Base-by-base conservation (phyloP, 1,284 basidiomycete genomes). In the Sporisorium exsertum region DNA sequence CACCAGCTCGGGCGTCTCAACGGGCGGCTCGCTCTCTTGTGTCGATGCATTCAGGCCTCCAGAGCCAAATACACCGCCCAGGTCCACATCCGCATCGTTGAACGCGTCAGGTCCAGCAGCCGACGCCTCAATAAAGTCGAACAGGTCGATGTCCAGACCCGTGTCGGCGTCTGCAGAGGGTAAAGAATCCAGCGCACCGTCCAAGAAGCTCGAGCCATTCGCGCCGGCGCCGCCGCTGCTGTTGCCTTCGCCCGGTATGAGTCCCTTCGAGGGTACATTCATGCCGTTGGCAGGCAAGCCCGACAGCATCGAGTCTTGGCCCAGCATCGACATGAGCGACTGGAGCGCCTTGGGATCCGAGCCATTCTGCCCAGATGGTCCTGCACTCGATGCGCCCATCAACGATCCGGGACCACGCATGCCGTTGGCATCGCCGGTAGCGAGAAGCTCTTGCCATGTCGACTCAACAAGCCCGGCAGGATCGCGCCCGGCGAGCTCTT, bases 91-190 rank as follows among this genome's bases (percentile, higher is more conserved):
- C 32, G 77, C 42, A 20, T 79, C 77, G 64, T 67, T 71, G 57
- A 68, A 72, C 2, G 77, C 67, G 43, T 79, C 74, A 1, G 72
- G 78, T 16, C 68, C 72, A 3, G 72, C 71, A 5, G 72, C 76
- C 26, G 77, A 78, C 3, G 72, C 76, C 54, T 80, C 77, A 64
- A 80, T 77, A 42, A 75, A 79, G 61, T 81, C 79, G 58, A 78
- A 78, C 53, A 81, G 57, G 43, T 77, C 73, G 22, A 79, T 68
- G 59, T 79, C 79, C 46, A 77, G 46, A 15, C 62, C 67, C 20
- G 65, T 64, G 33, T 79, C 79, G 6, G 73, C 64, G n/a, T 80
- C 70, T 6, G 71, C 73, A 24, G 68, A 75, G 7, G 72, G 67
- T 43, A 75, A 43, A 45, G 72, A 67, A 47, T 62, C 67, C 47